Percentiles rank a stretch among this genome's conserved stretches.
Conservation (phyloP, 148 eudicot species). For the Rhododendron mucronatum region DNA sequence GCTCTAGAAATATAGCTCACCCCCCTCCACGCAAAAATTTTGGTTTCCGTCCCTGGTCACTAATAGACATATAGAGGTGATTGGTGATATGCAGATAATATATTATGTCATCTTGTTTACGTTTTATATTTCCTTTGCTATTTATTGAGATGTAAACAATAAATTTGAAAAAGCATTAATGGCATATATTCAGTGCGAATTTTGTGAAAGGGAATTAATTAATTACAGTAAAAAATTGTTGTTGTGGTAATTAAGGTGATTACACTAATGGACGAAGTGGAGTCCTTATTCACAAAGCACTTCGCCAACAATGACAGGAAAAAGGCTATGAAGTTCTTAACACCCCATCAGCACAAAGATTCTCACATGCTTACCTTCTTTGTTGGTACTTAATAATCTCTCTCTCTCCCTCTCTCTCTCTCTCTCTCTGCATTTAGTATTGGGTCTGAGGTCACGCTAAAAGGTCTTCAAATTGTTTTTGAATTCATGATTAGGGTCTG, state of each 20-base stretch:
- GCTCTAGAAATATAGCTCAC: no score
- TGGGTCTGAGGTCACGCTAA: not conserved
- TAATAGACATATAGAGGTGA: not conserved
- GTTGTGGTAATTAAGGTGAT: constrained; percentile 53
- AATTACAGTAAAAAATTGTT: constrained; percentile 2
- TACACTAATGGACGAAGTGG: constrained; percentile 92
- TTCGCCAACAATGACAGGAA: constrained; percentile 86
- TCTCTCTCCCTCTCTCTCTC: constrained; percentile 1
- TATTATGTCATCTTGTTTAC: not conserved
- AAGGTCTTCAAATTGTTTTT: not conserved
- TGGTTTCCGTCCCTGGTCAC: no score
- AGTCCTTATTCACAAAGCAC: constrained; percentile 88
- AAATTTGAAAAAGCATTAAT: not conserved
- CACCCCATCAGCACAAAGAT: constrained; percentile 75
- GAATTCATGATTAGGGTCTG: not conserved
- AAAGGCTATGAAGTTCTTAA: constrained; percentile 92
- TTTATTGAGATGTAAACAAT: not conserved
- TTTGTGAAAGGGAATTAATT: not conserved
- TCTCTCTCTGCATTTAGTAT: not conserved
- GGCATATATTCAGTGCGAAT: not conserved
- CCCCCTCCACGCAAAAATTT: no score
- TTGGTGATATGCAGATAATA: not conserved
- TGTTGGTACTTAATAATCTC: constrained; percentile 50
- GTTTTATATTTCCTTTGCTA: not conserved
- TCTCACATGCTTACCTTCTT: constrained; percentile 92